phyloP scores from a whole-genome alignment of 345 rosid species.

The Psidium friedrichsthalianum region DNA sequence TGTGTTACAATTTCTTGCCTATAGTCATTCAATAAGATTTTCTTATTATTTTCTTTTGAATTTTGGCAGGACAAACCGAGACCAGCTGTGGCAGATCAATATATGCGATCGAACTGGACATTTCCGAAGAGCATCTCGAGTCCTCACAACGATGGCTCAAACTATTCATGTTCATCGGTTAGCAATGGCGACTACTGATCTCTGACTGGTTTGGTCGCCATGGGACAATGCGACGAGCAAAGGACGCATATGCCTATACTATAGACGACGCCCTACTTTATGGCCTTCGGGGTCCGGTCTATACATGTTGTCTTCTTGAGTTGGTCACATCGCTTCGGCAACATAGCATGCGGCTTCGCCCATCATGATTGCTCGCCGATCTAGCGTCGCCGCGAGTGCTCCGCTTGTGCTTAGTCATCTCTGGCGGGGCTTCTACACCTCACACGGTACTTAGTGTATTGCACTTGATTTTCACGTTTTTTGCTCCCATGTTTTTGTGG shows the following conservation, averaged over 20 bases:
- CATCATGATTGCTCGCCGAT: constrained; percentile 95
- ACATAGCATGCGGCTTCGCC: constrained; percentile 76
- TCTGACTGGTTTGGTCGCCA: constrained; percentile 82
- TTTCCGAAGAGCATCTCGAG: constrained; percentile 33
- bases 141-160: constrained; percentile 49
- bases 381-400: too few relatives aligned
- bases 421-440: too few relatives aligned
- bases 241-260: too few relatives aligned
- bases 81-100: constrained; percentile 66
- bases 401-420: too few relatives aligned
- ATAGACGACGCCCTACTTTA: too few relatives aligned
- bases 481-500: too few relatives aligned
- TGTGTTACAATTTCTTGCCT: too few relatives aligned
- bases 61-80: constrained; percentile 47
- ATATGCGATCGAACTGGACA: constrained; percentile 32
- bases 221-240: constrained; percentile 60
- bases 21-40: too few relatives aligned
- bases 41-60: too few relatives aligned
- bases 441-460: too few relatives aligned
- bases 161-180: constrained; percentile 49
- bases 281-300: too few relatives aligned
- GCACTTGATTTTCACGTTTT: too few relatives aligned
- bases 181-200: constrained; percentile 58
- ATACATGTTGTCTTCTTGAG: constrained; percentile 73
- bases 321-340: constrained; percentile 71